Evolutionary conservation across 768 basidiomycete genomes (phyloP), one percentile per base, ranked within the genome.

Genomic region (Phaffia tasmanica): DNA sequence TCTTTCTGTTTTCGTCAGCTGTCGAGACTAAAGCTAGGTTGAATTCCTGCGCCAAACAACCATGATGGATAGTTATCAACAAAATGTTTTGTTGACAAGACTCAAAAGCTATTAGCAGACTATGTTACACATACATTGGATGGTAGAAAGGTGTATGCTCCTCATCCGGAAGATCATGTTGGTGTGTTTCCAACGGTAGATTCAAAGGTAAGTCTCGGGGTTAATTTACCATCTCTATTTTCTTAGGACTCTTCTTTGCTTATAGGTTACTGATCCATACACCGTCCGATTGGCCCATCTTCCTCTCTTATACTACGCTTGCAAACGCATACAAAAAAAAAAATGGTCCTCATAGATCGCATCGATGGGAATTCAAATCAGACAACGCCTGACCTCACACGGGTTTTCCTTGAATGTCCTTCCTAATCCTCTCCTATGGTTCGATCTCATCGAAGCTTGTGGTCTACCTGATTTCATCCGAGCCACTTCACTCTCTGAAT

Each of bases 291-390:
- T n/a, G n/a, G n/a, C n/a, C n/a, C n/a, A n/a, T n/a, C n/a, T n/a
- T n/a, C n/a, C n/a, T n/a, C n/a, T n/a, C n/a, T 58, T n/a, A 50
- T 15, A 15, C 49, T 50, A n/a, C n/a, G 49, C 15, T 15, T n/a
- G 15, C 49, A 50, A 50, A 50, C 49, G 49, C n/a, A n/a, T 50
- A n/a, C 49, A 15, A 50, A 50, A 15, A 50, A n/a, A 50, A 15
- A 15, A n/a, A 50, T n/a, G 15, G 49, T n/a, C 49, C 49, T 50
- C 47, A 0, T 68, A 77, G 76, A 81, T 99, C 71, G 90, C 84
- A 21, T 98, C 94, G 73, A 94, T 99, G 62, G 95, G 95, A 54
- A 90, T 99, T 62, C 92, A 97, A 76, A 85, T 98, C 63, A 85
- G 92, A 64, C 93, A 97, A 74, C 83, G 94, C 54, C 81, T 99